These are phyloP conservation scores for Helianthus annuus DNA, from an alignment of 129 eudicot genomes.

Conservation along the genomic window DNA sequence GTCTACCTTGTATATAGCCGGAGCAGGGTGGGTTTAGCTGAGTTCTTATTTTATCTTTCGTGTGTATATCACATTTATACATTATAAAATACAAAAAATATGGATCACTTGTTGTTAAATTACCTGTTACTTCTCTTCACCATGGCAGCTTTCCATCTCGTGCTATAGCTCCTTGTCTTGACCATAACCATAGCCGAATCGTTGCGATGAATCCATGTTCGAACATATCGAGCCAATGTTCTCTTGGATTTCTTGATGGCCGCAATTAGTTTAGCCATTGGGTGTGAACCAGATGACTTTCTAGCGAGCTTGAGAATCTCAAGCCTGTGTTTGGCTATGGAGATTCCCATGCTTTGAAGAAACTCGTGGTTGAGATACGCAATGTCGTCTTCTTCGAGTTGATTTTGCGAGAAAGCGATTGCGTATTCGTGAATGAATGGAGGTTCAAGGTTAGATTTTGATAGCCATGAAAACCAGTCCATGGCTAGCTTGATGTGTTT, in stretches of 20 bases:
- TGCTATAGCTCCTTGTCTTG: slow-evolving; percentile 43
- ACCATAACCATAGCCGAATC: slow-evolving; percentile 57
- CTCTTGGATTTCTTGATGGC: slow-evolving; percentile 62
- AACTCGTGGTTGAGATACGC: slow-evolving; percentile 79
- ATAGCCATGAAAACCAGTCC: slow-evolving; percentile 95
- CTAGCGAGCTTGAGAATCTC: slow-evolving; percentile 79
- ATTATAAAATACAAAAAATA: no score
- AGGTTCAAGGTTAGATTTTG: slow-evolving; percentile 74
- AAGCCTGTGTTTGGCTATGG: slow-evolving; percentile 85
- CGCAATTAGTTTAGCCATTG: slow-evolving; percentile 42
- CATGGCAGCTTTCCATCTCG: slow-evolving; percentile 62
- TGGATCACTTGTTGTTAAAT: not conserved
- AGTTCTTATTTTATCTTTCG: no score
- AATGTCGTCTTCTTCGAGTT: slow-evolving; percentile 78
- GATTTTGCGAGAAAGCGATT: slow-evolving; percentile 59
- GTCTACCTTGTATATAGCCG: no score
- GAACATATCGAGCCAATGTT: slow-evolving; percentile 43
- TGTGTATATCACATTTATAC: no score
- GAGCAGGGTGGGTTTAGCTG: no score
- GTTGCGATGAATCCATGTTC: slow-evolving; percentile 48
- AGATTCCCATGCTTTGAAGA: slow-evolving; percentile 89
- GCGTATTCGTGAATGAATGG: slow-evolving; percentile 67
- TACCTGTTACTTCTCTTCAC: slow-evolving; percentile 51
- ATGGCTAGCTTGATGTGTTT: slow-evolving; percentile 24
- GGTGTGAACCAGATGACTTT: slow-evolving; percentile 30